Evolutionary conservation across 2,329 filamentous ascomycete species (phyloP), one percentile per base, ranked within the genome.

Genomic region (Trichoderma asperellum): DNA sequence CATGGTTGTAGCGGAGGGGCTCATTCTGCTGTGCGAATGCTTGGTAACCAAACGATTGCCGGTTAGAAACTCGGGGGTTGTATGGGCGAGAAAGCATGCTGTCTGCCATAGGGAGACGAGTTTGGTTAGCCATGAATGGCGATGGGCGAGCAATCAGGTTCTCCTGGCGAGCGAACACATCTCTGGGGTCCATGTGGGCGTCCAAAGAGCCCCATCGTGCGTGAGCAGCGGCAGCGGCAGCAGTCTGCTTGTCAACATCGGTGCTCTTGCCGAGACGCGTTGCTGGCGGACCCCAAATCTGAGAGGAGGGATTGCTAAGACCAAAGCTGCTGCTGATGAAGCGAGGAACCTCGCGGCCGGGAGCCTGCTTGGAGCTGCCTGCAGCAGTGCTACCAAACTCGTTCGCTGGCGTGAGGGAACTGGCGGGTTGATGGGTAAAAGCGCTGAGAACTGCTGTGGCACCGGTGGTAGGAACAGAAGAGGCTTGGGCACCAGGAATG

Each of bases 151-250:
- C 10, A 5, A 32, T 29, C 16, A 29, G n/a, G 32, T 52, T 52
- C 55, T 67, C 64, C 10, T 24, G 59, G 14, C 49, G 29, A 49
- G 34, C 10, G 34, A 40, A 21, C 21, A 40, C 29, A 24, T 27
- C 27, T 32, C 34, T 27, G 18, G 18, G 55, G 18, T n/a, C 27
- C 29, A 35, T 55, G 4, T 66, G 35, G 12, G 57, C 4, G 14
- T 66, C 61, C 49, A 57, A 49, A 21, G 68, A 56, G 5, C 24
- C 61, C 69, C 69, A 70, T n/a, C 63, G 52, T n/a, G 40, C 40
- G 40, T 43, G 40, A 10, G 40, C 10, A 37, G 32, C 11, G 59
- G 55, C 16, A 63, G 55, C 10, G n/a, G 43, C 37, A 4, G 58
- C 43, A 24, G n/a, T 49, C n/a, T 60, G 56, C 27, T 24, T 40